These are phyloP conservation scores for Tylopilus intermedius DNA, from an alignment of 768 basidiomycete species.

Conservation along the genomic window DNA sequence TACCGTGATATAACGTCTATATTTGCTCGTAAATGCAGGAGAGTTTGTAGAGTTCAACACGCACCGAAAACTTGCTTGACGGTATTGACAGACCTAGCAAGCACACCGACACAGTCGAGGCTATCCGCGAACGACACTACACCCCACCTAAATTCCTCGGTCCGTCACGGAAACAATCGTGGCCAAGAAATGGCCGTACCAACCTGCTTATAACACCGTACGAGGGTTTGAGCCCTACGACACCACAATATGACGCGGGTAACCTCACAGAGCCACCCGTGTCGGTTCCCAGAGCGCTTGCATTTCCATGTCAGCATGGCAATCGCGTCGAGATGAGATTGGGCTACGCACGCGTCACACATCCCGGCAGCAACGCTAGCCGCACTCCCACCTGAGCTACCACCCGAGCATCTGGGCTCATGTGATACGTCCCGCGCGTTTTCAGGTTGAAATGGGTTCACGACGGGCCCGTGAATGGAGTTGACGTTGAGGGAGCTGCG, in stretches of 20 bases:
- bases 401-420: constrained; percentile 70
- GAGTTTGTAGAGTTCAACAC: background rate
- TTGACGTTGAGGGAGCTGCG: constrained; percentile 72
- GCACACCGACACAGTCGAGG: constrained; percentile 87
- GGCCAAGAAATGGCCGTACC: constrained; percentile 13
- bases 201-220: constrained; percentile 89
- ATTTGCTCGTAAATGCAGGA: constrained; percentile 1
- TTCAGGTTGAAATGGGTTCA: constrained; percentile 60
- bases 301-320: constrained; percentile 1
- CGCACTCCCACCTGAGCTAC: constrained; percentile 93
- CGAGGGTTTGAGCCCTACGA: constrained; percentile 90
- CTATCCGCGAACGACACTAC: constrained; percentile 92
- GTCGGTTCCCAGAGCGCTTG: constrained; percentile 86
- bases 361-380: constrained; percentile 85
- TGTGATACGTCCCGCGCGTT: constrained; percentile 13
- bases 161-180: background rate
- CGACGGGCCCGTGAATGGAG: constrained; percentile 68
- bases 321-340: background rate
- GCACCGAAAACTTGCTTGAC: constrained; percentile 61
- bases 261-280: constrained; percentile 92
- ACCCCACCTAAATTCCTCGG: constrained; percentile 60
- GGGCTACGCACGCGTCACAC: constrained; percentile 69
- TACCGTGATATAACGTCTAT: constrained; percentile 38
- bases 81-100: constrained; percentile 51
- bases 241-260: constrained; percentile 90